Evolutionary conservation across 495 filamentous ascomycete species (phyloP).

Genomic region (Aspergillus conjunctus): DNA sequence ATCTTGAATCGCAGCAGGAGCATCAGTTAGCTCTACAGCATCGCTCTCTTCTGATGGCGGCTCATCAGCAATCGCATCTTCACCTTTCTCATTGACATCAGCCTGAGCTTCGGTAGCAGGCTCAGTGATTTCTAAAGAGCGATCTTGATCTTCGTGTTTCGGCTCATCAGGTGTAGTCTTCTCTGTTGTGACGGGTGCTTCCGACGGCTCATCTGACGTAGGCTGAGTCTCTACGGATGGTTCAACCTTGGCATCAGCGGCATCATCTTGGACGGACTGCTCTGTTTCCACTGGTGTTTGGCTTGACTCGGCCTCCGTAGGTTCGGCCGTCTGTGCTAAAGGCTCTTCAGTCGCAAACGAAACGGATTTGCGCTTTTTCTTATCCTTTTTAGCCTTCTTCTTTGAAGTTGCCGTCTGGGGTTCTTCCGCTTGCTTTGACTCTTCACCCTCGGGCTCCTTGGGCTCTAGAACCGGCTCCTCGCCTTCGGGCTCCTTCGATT

Average conservation of each 20-base stretch:
- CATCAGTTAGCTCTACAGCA: neutral
- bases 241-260: neutral
- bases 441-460: constrained; percentile 12
- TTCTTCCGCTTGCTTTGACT: constrained; percentile 13
- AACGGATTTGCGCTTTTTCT: constrained; percentile 37
- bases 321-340: constrained; percentile 12
- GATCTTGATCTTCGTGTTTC: neutral
- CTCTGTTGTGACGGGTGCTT: neutral
- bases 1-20: neutral
- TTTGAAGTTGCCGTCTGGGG: constrained; percentile 32
- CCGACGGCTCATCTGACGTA: neutral
- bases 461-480: constrained; percentile 6
- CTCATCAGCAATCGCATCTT: constrained; percentile 1
- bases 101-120: neutral
- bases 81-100: neutral
- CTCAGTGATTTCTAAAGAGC: neutral
- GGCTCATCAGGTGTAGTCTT: neutral
- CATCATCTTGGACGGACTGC: neutral
- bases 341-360: constrained; percentile 27
- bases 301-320: neutral
- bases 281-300: neutral
- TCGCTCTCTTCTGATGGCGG: neutral
- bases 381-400: constrained; percentile 51
- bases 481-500: neutral
- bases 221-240: neutral